Base-by-base conservation (phyloP, 192 early-diverging fungal genomes). In the Backusella sp. region DNA sequence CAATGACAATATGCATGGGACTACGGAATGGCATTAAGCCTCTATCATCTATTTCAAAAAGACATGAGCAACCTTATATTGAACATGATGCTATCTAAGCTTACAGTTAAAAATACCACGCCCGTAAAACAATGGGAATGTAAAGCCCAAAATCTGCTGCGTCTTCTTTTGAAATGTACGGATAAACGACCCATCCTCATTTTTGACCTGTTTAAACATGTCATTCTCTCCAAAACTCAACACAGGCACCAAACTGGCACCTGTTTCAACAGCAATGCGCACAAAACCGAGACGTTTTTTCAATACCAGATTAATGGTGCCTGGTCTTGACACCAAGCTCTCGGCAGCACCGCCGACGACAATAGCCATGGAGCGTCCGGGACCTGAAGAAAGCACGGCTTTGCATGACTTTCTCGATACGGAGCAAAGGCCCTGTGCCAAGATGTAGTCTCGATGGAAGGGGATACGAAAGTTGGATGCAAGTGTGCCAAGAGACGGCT, bases 211-310 rank as follows among this genome's bases (percentile, higher is more conserved):
- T 28, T 93, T 86, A 82, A 92, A 99, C 46, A 97, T 85, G 19
- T 97, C 91, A 80, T 95, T 97, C 80, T 99, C 96, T 68, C 96
- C 97, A 85, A 99, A 98, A 39, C 90, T 90, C 78, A 95, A 93
- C 0, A 95, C 90, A 8, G 98, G 98, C 14, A 96, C 94, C 23
- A 99, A 82, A 30, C 85, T 86, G 11, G 96, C 93, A 14, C 84
- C 85, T 67, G 93, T 90, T 8, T 85, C 81, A 6, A 98, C 84
- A n/a, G 97, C 97, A 56, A 97, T 83, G 70, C 93, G 92, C 74
- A 99, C 88, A 85, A 99, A 99, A 0, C 97, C 97, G 2, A 92
- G 76, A 11, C 96, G 90, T 68, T 92, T 94, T 77, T 92, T 90
- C 73, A 97, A 79, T 0, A 92, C 89, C 59, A 97, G 80, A 76